These are phyloP conservation scores for Olyra latifolia DNA, from an alignment of 176 grass and related monocot genomes.

Conservation along the genomic window DNA sequence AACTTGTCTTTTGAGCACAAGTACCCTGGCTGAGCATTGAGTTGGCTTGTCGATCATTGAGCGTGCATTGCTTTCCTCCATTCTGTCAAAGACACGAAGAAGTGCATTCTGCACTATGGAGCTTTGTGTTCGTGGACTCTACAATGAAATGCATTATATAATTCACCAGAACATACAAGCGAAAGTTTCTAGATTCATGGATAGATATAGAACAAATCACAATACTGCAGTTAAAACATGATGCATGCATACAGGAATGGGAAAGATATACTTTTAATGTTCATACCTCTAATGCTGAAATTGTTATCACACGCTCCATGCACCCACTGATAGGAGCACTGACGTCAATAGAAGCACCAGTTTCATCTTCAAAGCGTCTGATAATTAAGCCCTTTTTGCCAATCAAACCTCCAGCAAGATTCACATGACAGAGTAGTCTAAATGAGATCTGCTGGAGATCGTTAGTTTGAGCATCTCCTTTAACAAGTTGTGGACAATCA, in stretches of 20 bases:
- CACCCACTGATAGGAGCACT: slow-evolving; percentile 15
- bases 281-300: slow-evolving; percentile 48
- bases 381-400: slow-evolving; percentile 35
- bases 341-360: slow-evolving; percentile 39
- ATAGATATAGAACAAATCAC: not conserved
- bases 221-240: not conserved
- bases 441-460: slow-evolving; percentile 39
- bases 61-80: slow-evolving; percentile 19
- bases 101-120: slow-evolving; percentile 39
- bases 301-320: slow-evolving; percentile 45
- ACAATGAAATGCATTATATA: slow-evolving; percentile 3
- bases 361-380: slow-evolving; percentile 41
- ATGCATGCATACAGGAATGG: not conserved
- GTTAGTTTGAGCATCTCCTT: slow-evolving; percentile 28
- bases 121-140: slow-evolving; percentile 17
- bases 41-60: not conserved
- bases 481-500: slow-evolving; percentile 10
- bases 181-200: not conserved
- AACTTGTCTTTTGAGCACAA: slow-evolving; percentile 30
- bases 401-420: slow-evolving; percentile 49
- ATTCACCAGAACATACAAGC: slow-evolving; percentile 1
- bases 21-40: slow-evolving; percentile 26
- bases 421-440: slow-evolving; percentile 35
- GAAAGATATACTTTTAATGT: not conserved
- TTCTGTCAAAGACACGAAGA: slow-evolving; percentile 48